A percentile compares a stretch with the other conserved stretches of the same genome.
Evolutionary conservation across 176 grass and related monocot genomes (phyloP).

Genomic region (Miscanthus lutarioriparius): DNA sequence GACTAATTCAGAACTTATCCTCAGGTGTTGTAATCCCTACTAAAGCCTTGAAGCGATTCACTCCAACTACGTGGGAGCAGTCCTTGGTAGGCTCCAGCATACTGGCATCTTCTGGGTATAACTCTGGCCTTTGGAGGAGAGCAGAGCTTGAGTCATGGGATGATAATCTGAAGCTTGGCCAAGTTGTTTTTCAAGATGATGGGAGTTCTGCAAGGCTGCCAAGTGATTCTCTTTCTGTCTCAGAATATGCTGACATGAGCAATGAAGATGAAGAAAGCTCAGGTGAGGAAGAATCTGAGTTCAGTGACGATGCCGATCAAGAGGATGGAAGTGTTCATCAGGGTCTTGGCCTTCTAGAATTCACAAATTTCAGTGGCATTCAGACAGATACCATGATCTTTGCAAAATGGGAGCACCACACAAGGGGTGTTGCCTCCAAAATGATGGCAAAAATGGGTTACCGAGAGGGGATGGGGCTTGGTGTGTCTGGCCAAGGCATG

Average conservation of each 20-base stretch:
- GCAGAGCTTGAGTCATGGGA: slow-evolving; percentile 92
- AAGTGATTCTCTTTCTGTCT: slow-evolving; percentile 64
- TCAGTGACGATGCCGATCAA: slow-evolving; percentile 53
- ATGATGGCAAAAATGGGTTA: slow-evolving; percentile 99
- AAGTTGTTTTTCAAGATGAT: slow-evolving; percentile 77
- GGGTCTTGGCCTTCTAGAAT: slow-evolving; percentile 71
- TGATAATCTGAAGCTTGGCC: slow-evolving; percentile 61
- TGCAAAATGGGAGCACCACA: slow-evolving; percentile 95
- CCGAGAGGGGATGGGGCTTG: slow-evolving; percentile 87
- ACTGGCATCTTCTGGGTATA: slow-evolving; percentile 50
- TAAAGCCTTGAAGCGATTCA: slow-evolving; percentile 65
- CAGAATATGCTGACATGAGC: slow-evolving; percentile 68
- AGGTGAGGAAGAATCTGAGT: slow-evolving; percentile 47
- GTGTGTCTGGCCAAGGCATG: slow-evolving; percentile 84
- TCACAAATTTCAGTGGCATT: slow-evolving; percentile 61
- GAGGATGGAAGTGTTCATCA: slow-evolving; percentile 53
- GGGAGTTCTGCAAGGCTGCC: slow-evolving; percentile 60
- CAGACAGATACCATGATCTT: slow-evolving; percentile 84
- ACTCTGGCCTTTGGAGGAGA: slow-evolving; percentile 77
- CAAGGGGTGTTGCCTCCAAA: slow-evolving; percentile 88
- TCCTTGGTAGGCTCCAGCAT: slow-evolving; percentile 84
- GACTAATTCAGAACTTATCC: slow-evolving; percentile 39
- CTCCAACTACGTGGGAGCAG: slow-evolving; percentile 72
- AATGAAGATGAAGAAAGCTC: slow-evolving; percentile 48
- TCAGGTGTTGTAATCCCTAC: slow-evolving; percentile 69